Base-by-base conservation (phyloP, 257 asterid species). In the Solanum infundibuliforme region DNA sequence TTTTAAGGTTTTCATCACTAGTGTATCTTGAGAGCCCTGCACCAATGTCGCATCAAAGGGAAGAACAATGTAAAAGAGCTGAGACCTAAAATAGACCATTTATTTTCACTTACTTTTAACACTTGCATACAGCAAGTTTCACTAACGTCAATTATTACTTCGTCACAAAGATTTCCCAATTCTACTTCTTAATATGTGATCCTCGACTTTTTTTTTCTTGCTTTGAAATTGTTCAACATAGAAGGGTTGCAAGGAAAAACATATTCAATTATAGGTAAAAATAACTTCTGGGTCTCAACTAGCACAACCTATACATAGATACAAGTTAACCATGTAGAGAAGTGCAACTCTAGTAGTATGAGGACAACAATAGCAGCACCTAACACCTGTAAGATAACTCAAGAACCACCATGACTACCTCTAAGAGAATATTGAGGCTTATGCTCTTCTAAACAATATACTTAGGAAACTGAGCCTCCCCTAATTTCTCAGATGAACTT, bases 21-120 rank as follows among this genome's bases (percentile, higher is more conserved):
- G 99, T 97, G 77, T 39, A 89, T 93, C 98, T 92, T 85, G 98
- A 94, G 79, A 96, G 98, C 69, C 99, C 99, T 96, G 94, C 88
- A 43, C 69, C 90, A 81, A 55, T 41, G 76, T 35, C 21, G 31
- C 18, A 86, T 35, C 38, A 79, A 60, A 58, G 71, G 8, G 66
- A 83, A 4, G 58, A 36, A 7, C 8, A 2, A 36, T 36, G 39
- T 7, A 79, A 77, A 81, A 16, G 85, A 81, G 85, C 27, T 46
- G 32, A 81, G 36, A 18, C 41, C 25, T 27, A 10, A 36, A 36
- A 72, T 84, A 55, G 60, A 12, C 41, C 82, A 86, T 86, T 43
- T 81, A 87, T 38, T 73, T 60, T 58, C 10, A 38, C 77, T 52
- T 58, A 25, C 83, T 68, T 11, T 14, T 82, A 43, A 4, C 52